These are phyloP conservation scores for Leptographium lundbergii DNA, from an alignment of 2,329 filamentous ascomycete genomes.

Conservation along the genomic window DNA sequence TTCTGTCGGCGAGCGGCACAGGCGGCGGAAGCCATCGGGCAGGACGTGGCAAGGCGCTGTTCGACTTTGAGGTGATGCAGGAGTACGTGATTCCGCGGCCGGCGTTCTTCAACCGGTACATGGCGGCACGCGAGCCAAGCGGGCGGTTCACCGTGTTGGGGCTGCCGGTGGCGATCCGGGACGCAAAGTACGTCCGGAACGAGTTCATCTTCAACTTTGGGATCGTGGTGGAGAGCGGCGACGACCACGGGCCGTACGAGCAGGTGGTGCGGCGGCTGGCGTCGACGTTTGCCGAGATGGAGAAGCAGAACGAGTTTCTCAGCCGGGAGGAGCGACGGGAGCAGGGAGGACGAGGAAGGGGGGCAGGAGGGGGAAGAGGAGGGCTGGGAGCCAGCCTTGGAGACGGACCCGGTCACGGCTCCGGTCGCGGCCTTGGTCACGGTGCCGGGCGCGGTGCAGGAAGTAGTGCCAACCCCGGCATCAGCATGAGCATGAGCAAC, in stretches of 20 bases:
- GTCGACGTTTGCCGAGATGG: constrained; percentile 73
- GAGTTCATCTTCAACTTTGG: constrained; percentile 99
- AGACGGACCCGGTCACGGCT: no score
- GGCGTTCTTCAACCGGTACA: constrained; percentile 84
- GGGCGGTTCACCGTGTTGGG: constrained; percentile 67
- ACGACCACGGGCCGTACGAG: constrained; percentile 67
- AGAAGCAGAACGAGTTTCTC: constrained; percentile 81
- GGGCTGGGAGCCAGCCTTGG: not conserved
- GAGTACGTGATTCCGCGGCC: constrained; percentile 92
- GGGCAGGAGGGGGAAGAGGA: not conserved
- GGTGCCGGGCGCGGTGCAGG: not conserved
- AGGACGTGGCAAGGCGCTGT: constrained; percentile 29
- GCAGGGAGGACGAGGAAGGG: constrained; percentile 10
- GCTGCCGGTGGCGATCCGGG: constrained; percentile 76
- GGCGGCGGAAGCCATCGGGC: not conserved
- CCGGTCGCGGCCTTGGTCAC: no score
- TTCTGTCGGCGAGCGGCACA: not conserved
- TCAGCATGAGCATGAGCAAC: not conserved
- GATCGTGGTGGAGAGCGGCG: constrained; percentile 36
- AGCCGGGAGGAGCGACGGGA: constrained; percentile 32
- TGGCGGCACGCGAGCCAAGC: constrained; percentile 63
- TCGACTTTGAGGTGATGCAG: constrained; percentile 76
- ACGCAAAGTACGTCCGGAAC: constrained; percentile 75
- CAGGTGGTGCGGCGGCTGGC: constrained; percentile 78
- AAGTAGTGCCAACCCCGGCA: not conserved